Base-by-base conservation (phyloP, 441 rosid species). In the Gossypium davidsonii region DNA sequence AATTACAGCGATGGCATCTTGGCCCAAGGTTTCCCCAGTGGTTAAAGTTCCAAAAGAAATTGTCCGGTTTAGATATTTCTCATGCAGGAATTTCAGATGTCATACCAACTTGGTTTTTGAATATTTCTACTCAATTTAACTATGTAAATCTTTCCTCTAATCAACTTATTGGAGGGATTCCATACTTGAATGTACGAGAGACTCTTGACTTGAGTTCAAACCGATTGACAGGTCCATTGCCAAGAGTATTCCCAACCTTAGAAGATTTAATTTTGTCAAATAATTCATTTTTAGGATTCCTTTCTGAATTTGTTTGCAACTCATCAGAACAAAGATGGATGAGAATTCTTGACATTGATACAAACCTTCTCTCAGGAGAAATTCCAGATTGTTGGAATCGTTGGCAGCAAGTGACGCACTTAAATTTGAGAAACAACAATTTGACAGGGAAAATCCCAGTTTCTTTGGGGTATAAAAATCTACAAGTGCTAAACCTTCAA, bases 61-160 rank as follows among this genome's bases (percentile, higher is more conserved):
- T 66, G 26, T 14, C 4, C 6, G 1, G 0, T 2, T 2, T 76
- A 10, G 76, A 76, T 12, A 23, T 72, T 0, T 76, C 76, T 3
- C 4, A 31, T 59, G 15, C 76, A 1, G 61, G 62, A 34, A 72
- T 76, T 26, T 39, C 21, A 4, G 67, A 12, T 31, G 2, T 44
- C 6, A 23, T 72, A 31, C 76, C 79, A 6, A 0, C 3, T 65
- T 72, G 69, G 76, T 65, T 72, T 58, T 71, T 60, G 76, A 70
- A 72, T 11, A 6, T 56, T 12, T 26, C 73, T 8, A 6, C 73
- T 39, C 14, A 34, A 2, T 11, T 49, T 6, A 0, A 0, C 0
- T 4, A 9, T 21, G 3, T 34, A 23, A 34, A 57, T 37, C 42
- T 74, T 52, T 74, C 73, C 34, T 12, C 39, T 37, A 74, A 74